Conservation (phyloP, 768 basidiomycete species). For the Suillus tomentosus region DNA sequence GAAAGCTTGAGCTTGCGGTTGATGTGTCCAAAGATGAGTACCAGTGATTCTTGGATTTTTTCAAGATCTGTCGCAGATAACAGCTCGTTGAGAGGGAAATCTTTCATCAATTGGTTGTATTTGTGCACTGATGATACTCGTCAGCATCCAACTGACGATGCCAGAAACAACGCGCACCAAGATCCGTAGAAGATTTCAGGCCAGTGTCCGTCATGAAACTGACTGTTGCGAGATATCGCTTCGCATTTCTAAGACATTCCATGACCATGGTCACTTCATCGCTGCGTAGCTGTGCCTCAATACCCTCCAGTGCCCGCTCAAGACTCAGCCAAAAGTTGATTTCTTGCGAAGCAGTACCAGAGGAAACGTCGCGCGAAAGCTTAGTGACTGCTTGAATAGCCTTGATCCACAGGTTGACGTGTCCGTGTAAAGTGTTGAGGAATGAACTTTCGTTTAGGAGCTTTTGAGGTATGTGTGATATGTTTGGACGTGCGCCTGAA, state of each 20-base stretch:
- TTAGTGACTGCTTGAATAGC: slow-evolving; percentile 96
- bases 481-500: slow-evolving; percentile 63
- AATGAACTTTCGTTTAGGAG: slow-evolving; percentile 86
- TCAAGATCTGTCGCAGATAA: slow-evolving; percentile 95
- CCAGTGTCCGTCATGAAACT: slow-evolving; percentile 98
- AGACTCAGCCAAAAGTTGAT: slow-evolving; percentile 99
- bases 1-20: slow-evolving; percentile 95
- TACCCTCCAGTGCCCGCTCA: slow-evolving; percentile 90
- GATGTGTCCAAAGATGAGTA: slow-evolving; percentile 88
- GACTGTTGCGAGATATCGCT: slow-evolving; percentile 95
- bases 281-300: slow-evolving; percentile 87
- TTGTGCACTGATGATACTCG: slow-evolving; percentile 71
- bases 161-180: slow-evolving; percentile 50
- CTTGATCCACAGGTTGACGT: slow-evolving; percentile 98
- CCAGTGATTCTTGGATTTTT: slow-evolving; percentile 89
- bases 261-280: slow-evolving; percentile 93
- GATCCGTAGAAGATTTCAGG: slow-evolving; percentile 88
- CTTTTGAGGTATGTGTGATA: slow-evolving; percentile 71
- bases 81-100: slow-evolving; percentile 96
- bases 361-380: slow-evolving; percentile 88
- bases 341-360: slow-evolving; percentile 96
- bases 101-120: slow-evolving; percentile 98
- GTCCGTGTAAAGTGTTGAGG: slow-evolving; percentile 88
- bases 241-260: slow-evolving; percentile 93
- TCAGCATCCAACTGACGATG: neutral